Percentiles rank a stretch among this genome's conserved stretches.
Evolutionary conservation across 306 rosid genomes (phyloP).

Genomic region (Vachellia collinsii): DNA sequence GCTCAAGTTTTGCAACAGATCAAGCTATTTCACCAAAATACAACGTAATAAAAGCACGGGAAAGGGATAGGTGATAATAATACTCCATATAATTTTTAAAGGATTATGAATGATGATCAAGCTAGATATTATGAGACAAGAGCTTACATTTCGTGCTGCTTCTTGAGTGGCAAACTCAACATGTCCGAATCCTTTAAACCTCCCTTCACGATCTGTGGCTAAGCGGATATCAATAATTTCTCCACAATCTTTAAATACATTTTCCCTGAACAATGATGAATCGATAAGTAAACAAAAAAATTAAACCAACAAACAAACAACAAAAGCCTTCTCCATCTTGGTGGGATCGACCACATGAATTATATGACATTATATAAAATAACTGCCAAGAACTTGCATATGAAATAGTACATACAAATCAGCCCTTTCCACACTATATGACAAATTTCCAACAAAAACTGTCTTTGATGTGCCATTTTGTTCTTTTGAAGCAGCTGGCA

Average conservation of each 20-base stretch:
- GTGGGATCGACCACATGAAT: background rate
- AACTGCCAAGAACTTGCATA: background rate
- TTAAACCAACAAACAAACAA: background rate
- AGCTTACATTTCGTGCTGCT: constrained; percentile 64
- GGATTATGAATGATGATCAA: constrained; percentile 21
- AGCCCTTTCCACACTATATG: constrained; percentile 50
- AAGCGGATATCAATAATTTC: constrained; percentile 71
- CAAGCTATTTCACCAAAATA: background rate
- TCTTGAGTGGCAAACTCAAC: constrained; percentile 69
- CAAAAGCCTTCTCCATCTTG: background rate
- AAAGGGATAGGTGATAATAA: background rate
- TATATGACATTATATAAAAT: background rate
- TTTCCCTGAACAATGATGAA: constrained; percentile 50
- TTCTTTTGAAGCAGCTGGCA: constrained; percentile 49
- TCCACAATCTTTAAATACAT: constrained; percentile 68
- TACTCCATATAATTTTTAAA: background rate
- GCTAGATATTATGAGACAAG: constrained; percentile 13
- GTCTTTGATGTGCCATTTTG: constrained; percentile 51
- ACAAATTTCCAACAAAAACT: constrained; percentile 64
- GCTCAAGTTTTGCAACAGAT: background rate
- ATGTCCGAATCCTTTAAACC: constrained; percentile 76
- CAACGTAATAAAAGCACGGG: background rate
- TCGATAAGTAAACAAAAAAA: background rate
- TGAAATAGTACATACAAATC: constrained; percentile 66
- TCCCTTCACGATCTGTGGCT: constrained; percentile 51